These are phyloP conservation scores for Neofusicoccum sp. DNA, from an alignment of 2,329 filamentous ascomycete genomes.

Conservation along the genomic window DNA sequence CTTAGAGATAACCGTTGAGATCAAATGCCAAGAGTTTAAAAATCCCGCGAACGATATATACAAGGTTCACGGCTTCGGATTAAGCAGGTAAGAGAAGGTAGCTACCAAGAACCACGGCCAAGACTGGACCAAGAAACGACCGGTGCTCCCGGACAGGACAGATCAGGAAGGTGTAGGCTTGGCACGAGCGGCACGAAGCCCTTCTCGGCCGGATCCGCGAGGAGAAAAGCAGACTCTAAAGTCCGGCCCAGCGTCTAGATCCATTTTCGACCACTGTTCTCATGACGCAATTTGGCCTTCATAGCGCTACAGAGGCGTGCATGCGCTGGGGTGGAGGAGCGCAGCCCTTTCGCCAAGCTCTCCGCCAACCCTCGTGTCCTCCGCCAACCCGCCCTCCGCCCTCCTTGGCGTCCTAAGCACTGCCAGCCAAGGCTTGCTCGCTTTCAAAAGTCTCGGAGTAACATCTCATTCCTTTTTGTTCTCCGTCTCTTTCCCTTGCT, in stretches of 20 bases:
- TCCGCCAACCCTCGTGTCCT: constrained; percentile 7
- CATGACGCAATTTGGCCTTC: neutral
- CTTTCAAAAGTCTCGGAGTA: neutral
- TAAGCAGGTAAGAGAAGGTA: constrained; percentile 6
- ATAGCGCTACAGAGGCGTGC: neutral
- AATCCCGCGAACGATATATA: too few relatives aligned
- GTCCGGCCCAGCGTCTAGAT: neutral
- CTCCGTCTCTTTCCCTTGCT: neutral
- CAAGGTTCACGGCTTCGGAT: too few relatives aligned
- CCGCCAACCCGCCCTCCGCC: neutral
- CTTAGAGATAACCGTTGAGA: too few relatives aligned
- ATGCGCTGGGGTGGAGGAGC: neutral
- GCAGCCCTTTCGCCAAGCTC: constrained; percentile 2
- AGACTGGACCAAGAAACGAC: constrained; percentile 1
- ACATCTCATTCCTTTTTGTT: neutral
- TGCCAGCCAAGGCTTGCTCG: constrained; percentile 3
- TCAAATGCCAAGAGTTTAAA: too few relatives aligned
- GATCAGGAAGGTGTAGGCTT: neutral
- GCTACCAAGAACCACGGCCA: neutral
- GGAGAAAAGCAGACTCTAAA: constrained; percentile 7
- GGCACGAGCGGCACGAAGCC: neutral
- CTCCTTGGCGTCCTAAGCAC: constrained; percentile 2
- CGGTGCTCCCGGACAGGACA: neutral
- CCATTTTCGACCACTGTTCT: neutral
- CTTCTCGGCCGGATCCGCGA: too few relatives aligned